Conservation (phyloP, 164 flowering plant species). For the Saururus chinensis region DNA sequence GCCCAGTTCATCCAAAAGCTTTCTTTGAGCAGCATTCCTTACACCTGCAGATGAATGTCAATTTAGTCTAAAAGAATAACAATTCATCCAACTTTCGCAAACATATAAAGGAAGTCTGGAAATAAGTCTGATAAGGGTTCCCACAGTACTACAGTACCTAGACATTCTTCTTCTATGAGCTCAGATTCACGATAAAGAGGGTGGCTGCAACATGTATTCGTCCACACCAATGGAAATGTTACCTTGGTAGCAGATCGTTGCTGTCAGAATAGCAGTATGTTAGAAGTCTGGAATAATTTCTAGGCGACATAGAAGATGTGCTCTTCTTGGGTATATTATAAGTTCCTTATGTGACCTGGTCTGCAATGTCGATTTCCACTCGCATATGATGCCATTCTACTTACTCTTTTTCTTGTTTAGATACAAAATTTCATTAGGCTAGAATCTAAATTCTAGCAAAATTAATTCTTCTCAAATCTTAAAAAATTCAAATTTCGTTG, state of each 20-base stretch:
- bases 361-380: too few species aligned
- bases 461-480: too few species aligned
- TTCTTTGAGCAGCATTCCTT: slow-evolving; percentile 95
- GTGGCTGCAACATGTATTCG: slow-evolving; percentile 99
- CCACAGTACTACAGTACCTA: slow-evolving; percentile 37
- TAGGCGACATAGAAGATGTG: too few species aligned
- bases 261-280: slow-evolving; percentile 25
- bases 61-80: too few species aligned
- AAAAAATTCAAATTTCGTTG: too few species aligned
- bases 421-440: too few species aligned
- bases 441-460: too few species aligned
- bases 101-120: neutral
- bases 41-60: slow-evolving; percentile 38
- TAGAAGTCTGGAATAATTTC: too few species aligned
- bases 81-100: neutral
- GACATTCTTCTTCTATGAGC: slow-evolving; percentile 65
- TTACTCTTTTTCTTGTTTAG: too few species aligned
- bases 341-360: too few species aligned
- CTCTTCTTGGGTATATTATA: too few species aligned
- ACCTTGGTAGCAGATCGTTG: slow-evolving; percentile 99
- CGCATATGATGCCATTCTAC: too few species aligned
- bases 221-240: slow-evolving; percentile 95
- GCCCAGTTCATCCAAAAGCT: slow-evolving; percentile 91
- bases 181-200: slow-evolving; percentile 91
- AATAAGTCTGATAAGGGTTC: neutral